phyloP scores from a whole-genome alignment of 345 rosid species.

The Brassica cretica region DNA sequence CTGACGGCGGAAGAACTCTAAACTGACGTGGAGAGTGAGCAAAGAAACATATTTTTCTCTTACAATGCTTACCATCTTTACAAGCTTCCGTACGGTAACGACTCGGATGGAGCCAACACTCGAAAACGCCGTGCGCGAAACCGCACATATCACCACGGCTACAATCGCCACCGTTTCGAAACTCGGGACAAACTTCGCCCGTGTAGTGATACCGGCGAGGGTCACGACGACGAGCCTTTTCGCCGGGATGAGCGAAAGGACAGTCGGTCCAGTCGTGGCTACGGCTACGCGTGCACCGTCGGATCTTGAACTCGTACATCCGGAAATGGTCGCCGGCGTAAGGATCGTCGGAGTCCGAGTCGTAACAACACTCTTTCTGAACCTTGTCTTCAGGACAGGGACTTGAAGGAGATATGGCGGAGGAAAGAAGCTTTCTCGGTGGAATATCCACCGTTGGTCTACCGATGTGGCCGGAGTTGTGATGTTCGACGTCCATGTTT shows the following conservation, averaged over 20 bases:
- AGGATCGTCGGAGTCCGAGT: conserved; percentile 51
- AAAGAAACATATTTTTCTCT: conserved; percentile 71
- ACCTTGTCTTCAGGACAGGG: conserved; percentile 28
- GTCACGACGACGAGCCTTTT: conserved; percentile 90
- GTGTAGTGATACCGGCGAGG: conserved; percentile 64
- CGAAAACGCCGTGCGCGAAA: conserved; percentile 72
- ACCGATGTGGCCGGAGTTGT: conserved; percentile 41
- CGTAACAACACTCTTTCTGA: conserved; percentile 20
- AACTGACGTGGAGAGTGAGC: conserved; percentile 73
- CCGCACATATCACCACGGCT: conserved; percentile 70
- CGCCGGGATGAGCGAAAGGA: conserved; percentile 85
- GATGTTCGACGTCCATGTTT: conserved; percentile 55
- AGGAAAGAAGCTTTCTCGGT: conserved; percentile 57
- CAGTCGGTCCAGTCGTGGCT: conserved; percentile 99
- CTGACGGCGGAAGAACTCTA: conserved; percentile 48
- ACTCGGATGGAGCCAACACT: conserved; percentile 77
- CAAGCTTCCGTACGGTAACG: conserved; percentile 75
- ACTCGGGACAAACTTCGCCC: conserved; percentile 73
- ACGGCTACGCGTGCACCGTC: conserved; percentile 81
- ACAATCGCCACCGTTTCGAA: conserved; percentile 58
- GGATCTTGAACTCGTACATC: conserved; percentile 93
- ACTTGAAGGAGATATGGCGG: conserved; percentile 16
- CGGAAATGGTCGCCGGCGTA: conserved; percentile 82
- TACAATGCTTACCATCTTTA: conserved; percentile 69
- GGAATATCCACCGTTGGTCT: conserved; percentile 57